Evolutionary conservation across 345 rosid genomes (phyloP), one percentile per base, ranked within the genome.

Genomic region (Brassica rapa): DNA sequence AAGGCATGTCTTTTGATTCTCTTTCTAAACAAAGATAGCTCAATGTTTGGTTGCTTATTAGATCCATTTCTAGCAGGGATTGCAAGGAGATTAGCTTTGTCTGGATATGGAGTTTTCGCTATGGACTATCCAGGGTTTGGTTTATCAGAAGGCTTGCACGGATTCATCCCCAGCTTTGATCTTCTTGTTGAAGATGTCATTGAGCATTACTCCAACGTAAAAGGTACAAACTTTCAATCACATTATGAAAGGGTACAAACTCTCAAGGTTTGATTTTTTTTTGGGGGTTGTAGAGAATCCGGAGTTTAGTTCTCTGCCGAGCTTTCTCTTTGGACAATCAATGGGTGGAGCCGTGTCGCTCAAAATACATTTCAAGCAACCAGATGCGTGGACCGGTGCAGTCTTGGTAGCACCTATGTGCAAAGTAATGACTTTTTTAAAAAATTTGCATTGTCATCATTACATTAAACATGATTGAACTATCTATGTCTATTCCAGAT

Each of bases 111-210:
- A 49, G 93, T 93, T 80, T 91, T 89, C 61, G 97, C 97, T 14
- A 89, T 96, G 96, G 99, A 96, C 82, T 93, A 93, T 76, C 99
- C 98, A 0, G 99, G 98, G 73, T 90, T 89, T 76, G 99, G 98
- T 43, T 89, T 96, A 49, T 96, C 98, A 0, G 96, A 89, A 78
- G 99, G 99, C 70, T 88, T 96, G 74, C 98, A 96, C 66, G 79
- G 95, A 79, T 93, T 81, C 74, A 89, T 93, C 75, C 89, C 91
- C 11, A 93, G 88, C 82, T 91, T 96, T 80, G 94, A 91, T 74
- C 15, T 65, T 66, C 86, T 96, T 25, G 97, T 93, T 65, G 86
- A 88, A 77, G 94, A 91, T 86, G 99, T 89, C 24, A 84, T 90
- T 21, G 97, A 91, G 87, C 88, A 89, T 77, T 93, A 82, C 84